Evolutionary conservation across 2,329 filamentous ascomycete species (phyloP).

Genomic region (Colletotrichum cordylinicola): DNA sequence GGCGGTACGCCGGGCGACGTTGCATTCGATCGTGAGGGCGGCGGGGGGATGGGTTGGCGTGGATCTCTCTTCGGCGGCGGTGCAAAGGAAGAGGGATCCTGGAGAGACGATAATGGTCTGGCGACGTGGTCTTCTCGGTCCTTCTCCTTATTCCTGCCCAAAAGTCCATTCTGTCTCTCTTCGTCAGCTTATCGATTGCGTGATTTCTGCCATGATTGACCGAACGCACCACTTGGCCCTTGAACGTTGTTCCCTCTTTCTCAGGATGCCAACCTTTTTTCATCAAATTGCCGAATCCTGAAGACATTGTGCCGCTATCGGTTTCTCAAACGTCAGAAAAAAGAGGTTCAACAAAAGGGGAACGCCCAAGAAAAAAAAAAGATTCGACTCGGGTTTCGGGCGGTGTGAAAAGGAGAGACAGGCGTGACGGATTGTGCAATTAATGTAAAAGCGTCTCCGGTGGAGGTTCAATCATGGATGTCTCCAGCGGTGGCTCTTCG

Average conservation of each 20-base stretch:
- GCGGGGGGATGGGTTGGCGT: conserved; percentile 18
- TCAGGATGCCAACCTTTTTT: conserved; percentile 61
- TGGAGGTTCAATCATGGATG: conserved; percentile 1
- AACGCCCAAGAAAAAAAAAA: not conserved
- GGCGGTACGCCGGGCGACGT: conserved; percentile 38
- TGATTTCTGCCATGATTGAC: not conserved
- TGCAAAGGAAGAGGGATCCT: conserved; percentile 79
- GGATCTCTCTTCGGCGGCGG: conserved; percentile 75
- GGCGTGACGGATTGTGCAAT: not conserved
- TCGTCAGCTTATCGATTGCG: not conserved
- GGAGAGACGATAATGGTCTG: conserved; percentile 71
- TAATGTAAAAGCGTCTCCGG: conserved; percentile 3
- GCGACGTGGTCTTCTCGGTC: conserved; percentile 43
- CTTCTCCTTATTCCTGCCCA: conserved; percentile 45
- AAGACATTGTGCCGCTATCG: conserved; percentile 36
- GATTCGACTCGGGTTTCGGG: not conserved
- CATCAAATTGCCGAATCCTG: conserved; percentile 51
- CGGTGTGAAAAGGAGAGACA: conserved; percentile 9
- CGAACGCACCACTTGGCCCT: conserved; percentile 50
- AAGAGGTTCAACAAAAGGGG: not conserved
- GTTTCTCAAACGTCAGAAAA: not conserved
- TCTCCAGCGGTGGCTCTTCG: conserved; percentile 15
- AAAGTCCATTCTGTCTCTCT: conserved; percentile 48
- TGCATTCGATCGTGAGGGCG: conserved; percentile 33
- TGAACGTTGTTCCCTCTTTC: conserved; percentile 46